Conservation (phyloP, 1,284 basidiomycete genomes). For the Gymnopus androsaceus region DNA sequence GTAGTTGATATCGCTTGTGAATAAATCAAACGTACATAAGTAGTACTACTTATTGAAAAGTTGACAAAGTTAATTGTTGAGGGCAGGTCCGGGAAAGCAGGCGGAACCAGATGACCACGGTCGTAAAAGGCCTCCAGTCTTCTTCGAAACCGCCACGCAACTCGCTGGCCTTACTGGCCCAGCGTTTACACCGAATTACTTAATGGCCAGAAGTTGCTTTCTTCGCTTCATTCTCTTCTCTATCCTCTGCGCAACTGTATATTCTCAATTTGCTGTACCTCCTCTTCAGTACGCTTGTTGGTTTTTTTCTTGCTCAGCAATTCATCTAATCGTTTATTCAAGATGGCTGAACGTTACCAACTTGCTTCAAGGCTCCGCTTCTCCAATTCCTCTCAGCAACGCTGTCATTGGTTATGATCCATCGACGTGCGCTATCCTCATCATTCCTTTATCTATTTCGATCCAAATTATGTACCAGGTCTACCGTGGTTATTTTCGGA, state of each 20-base stretch:
- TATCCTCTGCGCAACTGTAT: slow-evolving; percentile 22
- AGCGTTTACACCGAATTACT: slow-evolving; percentile 15
- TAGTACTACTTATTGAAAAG: no score
- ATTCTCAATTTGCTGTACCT: slow-evolving; percentile 33
- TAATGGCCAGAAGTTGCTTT: slow-evolving; percentile 29
- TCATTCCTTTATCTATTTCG: slow-evolving; percentile 1
- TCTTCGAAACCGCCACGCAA: slow-evolving; percentile 2
- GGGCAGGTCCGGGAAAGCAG: no score
- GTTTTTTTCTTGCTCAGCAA: background rate
- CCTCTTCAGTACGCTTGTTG: slow-evolving; percentile 15
- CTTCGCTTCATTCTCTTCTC: slow-evolving; percentile 28
- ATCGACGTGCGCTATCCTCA: slow-evolving; percentile 42
- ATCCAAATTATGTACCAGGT: slow-evolving; percentile 30
- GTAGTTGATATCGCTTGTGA: no score
- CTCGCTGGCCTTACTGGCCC: slow-evolving; percentile 6
- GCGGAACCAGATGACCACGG: no score
- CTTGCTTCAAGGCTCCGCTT: slow-evolving; percentile 51
- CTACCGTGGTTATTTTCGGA: slow-evolving; percentile 70
- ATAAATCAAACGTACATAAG: no score
- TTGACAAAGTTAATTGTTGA: no score
- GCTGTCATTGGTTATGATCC: slow-evolving; percentile 70
- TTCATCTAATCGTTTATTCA: slow-evolving; percentile 45
- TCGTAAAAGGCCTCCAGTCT: background rate
- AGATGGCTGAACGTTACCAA: slow-evolving; percentile 73
- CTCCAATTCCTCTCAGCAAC: slow-evolving; percentile 67